These are phyloP conservation scores for Chernovozyma aurita DNA, from an alignment of 1,139 yeast genomes.

Conservation along the genomic window DNA sequence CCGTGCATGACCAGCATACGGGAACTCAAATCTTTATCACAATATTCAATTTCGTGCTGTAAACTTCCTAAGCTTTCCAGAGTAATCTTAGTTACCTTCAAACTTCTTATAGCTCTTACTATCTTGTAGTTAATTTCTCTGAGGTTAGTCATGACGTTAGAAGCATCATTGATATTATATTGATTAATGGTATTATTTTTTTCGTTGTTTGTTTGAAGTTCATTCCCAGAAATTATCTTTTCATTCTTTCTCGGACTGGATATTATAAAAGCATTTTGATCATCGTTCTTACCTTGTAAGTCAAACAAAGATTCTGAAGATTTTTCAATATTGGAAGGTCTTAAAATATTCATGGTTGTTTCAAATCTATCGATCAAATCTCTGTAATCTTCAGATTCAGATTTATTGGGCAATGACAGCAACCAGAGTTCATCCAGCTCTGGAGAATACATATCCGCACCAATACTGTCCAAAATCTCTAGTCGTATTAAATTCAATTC, in stretches of 20 bases:
- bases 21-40: slow-evolving; percentile 22
- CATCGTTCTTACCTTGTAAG: slow-evolving; percentile 5
- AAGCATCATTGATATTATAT: slow-evolving; percentile 5
- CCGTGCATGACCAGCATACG: slow-evolving; percentile 22
- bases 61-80: slow-evolving; percentile 23
- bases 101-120: slow-evolving; percentile 30
- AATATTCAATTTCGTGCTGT: slow-evolving; percentile 22
- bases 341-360: slow-evolving; percentile 17
- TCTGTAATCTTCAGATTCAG: slow-evolving; percentile 29
- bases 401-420: slow-evolving; percentile 22
- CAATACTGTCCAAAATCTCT: slow-evolving; percentile 27
- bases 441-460: slow-evolving; percentile 15
- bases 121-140: slow-evolving; percentile 37
- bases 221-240: slow-evolving; percentile 1
- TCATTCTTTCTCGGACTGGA: slow-evolving; percentile 35
- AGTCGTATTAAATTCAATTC: slow-evolving; percentile 21
- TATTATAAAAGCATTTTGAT: slow-evolving; percentile 26
- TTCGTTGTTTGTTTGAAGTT: slow-evolving; percentile 1
- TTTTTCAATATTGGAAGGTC: slow-evolving; percentile 5
- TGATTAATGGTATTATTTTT: slow-evolving; percentile 2
- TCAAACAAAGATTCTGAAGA: background rate
- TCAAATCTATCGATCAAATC: slow-evolving; percentile 31
- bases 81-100: slow-evolving; percentile 37
- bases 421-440: slow-evolving; percentile 14
- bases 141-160: slow-evolving; percentile 20